Evolutionary conservation across 2,329 filamentous ascomycete species (phyloP).

Genomic region (Phoma sp.): DNA sequence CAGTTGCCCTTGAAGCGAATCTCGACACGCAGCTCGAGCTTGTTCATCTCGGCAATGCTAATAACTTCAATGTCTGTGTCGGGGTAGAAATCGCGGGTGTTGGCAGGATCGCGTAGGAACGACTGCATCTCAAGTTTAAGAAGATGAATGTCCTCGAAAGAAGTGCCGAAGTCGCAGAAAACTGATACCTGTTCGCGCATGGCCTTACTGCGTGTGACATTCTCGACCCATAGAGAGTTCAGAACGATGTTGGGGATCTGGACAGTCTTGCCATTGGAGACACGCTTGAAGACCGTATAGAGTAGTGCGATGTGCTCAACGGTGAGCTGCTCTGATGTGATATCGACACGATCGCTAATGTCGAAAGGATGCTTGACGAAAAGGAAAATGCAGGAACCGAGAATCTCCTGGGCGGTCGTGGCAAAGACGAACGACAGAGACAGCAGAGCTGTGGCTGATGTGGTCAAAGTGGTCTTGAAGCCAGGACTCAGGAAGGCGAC

Average conservation of each 20-base stretch:
- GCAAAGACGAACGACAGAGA: slow-evolving; percentile 98
- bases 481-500: slow-evolving; percentile 87
- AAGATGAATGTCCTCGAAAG: slow-evolving; percentile 86
- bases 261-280: slow-evolving; percentile 78
- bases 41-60: slow-evolving; percentile 84
- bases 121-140: slow-evolving; percentile 82
- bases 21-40: slow-evolving; percentile 80
- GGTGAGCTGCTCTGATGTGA: slow-evolving; percentile 71
- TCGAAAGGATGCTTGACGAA: slow-evolving; percentile 99
- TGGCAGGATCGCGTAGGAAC: slow-evolving; percentile 84
- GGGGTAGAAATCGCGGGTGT: slow-evolving; percentile 87
- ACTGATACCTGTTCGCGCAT: slow-evolving; percentile 87
- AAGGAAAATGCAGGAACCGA: slow-evolving; percentile 98
- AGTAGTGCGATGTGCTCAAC: slow-evolving; percentile 95
- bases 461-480: slow-evolving; percentile 84
- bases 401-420: slow-evolving; percentile 87
- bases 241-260: slow-evolving; percentile 90
- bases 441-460: slow-evolving; percentile 87
- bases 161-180: slow-evolving; percentile 83
- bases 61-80: slow-evolving; percentile 80
- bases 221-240: slow-evolving; percentile 94
- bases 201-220: slow-evolving; percentile 85
- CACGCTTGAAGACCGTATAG: slow-evolving; percentile 88
- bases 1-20: slow-evolving; percentile 80
- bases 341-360: slow-evolving; percentile 91